These are phyloP conservation scores for Biscogniauxia mediterranea DNA, from an alignment of 2,329 filamentous ascomycete genomes.

Conservation along the genomic window DNA sequence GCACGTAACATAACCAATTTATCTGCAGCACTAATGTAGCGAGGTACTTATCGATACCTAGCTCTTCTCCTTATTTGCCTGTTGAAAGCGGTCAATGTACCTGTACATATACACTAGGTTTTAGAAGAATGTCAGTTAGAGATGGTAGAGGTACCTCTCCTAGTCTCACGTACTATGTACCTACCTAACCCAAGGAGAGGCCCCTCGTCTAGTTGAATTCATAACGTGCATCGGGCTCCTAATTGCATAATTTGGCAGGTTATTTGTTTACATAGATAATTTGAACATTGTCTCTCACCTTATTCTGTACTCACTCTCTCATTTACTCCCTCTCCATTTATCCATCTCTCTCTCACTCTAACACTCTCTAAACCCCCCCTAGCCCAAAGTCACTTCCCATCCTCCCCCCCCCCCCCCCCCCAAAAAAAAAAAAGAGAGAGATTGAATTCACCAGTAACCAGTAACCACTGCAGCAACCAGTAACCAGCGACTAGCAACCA, in stretches of 20 bases:
- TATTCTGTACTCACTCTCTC: background rate
- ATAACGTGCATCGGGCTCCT: background rate
- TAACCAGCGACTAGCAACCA: no score
- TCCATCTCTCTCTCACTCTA: no score
- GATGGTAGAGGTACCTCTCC: background rate
- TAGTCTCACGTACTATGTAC: background rate
- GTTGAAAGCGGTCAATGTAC: background rate
- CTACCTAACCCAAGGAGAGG: background rate
- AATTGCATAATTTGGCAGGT: background rate
- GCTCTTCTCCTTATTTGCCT: no score
- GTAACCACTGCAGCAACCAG: background rate
- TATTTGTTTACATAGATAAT: background rate
- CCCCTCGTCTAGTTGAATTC: background rate
- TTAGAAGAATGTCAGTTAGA: background rate
- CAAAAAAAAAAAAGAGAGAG: background rate
- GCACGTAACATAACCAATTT: background rate
- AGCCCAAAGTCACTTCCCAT: background rate
- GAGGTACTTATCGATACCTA: no score
- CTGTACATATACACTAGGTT: background rate
- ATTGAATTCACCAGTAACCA: background rate
- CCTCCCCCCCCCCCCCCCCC: background rate
- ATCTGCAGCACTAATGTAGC: no score
- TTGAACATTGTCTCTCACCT: background rate
- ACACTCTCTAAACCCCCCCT: no score
- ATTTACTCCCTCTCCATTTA: no score